Evolutionary conservation across 2,329 filamentous ascomycete genomes (phyloP).

Genomic region (Penicillium sp.): DNA sequence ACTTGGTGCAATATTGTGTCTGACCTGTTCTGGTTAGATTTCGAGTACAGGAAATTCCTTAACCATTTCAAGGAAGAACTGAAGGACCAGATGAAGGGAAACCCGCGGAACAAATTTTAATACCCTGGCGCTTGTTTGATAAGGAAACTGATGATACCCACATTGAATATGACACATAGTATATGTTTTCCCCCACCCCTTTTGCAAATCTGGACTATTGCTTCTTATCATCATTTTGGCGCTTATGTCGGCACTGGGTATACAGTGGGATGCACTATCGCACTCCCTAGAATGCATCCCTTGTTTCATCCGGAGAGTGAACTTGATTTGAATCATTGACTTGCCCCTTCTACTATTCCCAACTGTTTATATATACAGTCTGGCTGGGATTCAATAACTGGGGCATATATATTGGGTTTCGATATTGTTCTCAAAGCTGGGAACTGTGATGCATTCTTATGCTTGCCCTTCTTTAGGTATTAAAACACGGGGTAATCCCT

Average conservation of each 20-base stretch:
- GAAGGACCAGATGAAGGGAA: constrained; percentile 43
- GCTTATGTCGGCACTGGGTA: constrained; percentile 18
- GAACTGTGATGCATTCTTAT: too few species aligned
- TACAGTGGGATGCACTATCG: constrained; percentile 24
- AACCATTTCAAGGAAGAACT: constrained; percentile 46
- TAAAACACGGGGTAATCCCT: background rate
- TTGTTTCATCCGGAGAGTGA: constrained; percentile 30
- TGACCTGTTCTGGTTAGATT: constrained; percentile 20
- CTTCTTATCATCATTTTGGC: background rate
- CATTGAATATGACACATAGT: constrained; percentile 2
- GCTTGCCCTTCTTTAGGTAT: too few species aligned
- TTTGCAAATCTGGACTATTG: background rate
- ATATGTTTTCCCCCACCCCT: background rate
- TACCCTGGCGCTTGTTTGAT: constrained; percentile 13
- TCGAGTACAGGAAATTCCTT: constrained; percentile 35
- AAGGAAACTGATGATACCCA: constrained; percentile 11
- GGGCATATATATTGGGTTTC: background rate
- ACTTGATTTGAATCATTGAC: background rate
- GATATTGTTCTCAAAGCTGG: background rate
- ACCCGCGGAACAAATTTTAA: constrained; percentile 34
- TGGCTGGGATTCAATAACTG: constrained; percentile 6
- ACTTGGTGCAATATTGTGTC: background rate
- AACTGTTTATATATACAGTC: background rate
- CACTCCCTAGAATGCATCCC: constrained; percentile 22
- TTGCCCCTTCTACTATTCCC: constrained; percentile 14